These are phyloP conservation scores for Echria macrotheca DNA, from an alignment of 495 filamentous ascomycete species.

Conservation along the genomic window DNA sequence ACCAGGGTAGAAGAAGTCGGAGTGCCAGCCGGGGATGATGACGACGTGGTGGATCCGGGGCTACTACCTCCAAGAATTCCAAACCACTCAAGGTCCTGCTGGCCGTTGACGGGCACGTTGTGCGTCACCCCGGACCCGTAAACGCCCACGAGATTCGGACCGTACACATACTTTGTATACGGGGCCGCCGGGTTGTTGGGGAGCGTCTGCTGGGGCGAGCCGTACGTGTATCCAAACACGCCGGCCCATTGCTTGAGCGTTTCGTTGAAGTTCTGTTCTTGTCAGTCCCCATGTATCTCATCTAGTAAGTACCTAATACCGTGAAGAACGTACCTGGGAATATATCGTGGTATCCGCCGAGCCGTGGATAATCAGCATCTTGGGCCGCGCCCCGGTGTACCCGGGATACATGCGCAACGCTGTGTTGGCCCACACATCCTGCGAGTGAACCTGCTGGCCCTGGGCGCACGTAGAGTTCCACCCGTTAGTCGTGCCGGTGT, in stretches of 20 bases:
- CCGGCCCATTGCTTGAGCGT: slow-evolving; percentile 50
- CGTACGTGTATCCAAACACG: slow-evolving; percentile 37
- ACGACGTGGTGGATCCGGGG: not conserved
- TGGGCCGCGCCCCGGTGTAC: slow-evolving; percentile 47
- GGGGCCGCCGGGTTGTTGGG: slow-evolving; percentile 24
- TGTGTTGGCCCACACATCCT: slow-evolving; percentile 39
- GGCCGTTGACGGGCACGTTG: slow-evolving; percentile 27
- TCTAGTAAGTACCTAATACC: too few relatives aligned
- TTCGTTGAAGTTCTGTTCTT: slow-evolving; percentile 40
- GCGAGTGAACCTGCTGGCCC: slow-evolving; percentile 35
- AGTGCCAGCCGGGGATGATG: not conserved
- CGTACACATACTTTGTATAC: slow-evolving; percentile 45
- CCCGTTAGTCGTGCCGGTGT: slow-evolving; percentile 35
- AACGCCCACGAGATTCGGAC: slow-evolving; percentile 36
- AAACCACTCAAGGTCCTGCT: slow-evolving; percentile 32
- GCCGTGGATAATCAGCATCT: slow-evolving; percentile 53
- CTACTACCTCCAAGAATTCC: slow-evolving; percentile 19
- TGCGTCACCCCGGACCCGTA: slow-evolving; percentile 30
- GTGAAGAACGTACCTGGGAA: slow-evolving; percentile 20
- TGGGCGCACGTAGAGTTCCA: slow-evolving; percentile 43
- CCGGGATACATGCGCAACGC: slow-evolving; percentile 44
- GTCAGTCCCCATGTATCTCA: not conserved
- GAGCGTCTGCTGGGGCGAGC: slow-evolving; percentile 26
- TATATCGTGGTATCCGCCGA: slow-evolving; percentile 43
- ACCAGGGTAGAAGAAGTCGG: slow-evolving; percentile 1